Percentiles rank a stretch among this genome's conserved stretches.
phyloP scores from a whole-genome alignment of 2,329 filamentous ascomycete species.

The Beauveria pseudobassiana region DNA sequence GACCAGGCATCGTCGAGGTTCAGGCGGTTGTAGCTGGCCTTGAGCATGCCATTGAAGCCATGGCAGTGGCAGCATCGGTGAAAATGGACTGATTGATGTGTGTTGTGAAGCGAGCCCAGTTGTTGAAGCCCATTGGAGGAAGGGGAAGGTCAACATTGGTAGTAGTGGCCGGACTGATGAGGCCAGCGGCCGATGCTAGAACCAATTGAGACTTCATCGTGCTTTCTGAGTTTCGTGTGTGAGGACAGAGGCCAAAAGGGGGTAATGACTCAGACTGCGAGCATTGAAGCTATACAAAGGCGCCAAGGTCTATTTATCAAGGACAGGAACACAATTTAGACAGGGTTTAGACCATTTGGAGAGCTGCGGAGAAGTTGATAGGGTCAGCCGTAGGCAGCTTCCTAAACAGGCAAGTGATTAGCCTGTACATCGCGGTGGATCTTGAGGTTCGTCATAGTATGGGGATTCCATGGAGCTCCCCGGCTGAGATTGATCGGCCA shows the following conservation, averaged over 20 bases:
- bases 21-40: constrained; percentile 25
- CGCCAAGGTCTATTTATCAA: neutral
- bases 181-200: constrained; percentile 10
- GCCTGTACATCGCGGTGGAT: neutral
- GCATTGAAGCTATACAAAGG: neutral
- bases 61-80: constrained; percentile 37
- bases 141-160: constrained; percentile 9
- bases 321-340: neutral
- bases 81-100: constrained; percentile 41
- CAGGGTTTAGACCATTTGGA: neutral
- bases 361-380: neutral
- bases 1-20: constrained; percentile 42
- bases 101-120: constrained; percentile 41
- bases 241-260: no score
- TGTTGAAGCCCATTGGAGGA: constrained; percentile 46
- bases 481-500: neutral
- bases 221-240: neutral
- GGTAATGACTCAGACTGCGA: neutral
- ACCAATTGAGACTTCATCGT: constrained; percentile 11
- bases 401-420: constrained; percentile 5
- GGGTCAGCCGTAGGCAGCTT: neutral
- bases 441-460: neutral
- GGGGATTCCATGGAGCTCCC: neutral
- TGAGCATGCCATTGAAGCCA: constrained; percentile 33
- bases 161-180: neutral